Evolutionary conservation across 345 rosid species (phyloP), one percentile per base, ranked within the genome.

Genomic region (Murraya paniculata): DNA sequence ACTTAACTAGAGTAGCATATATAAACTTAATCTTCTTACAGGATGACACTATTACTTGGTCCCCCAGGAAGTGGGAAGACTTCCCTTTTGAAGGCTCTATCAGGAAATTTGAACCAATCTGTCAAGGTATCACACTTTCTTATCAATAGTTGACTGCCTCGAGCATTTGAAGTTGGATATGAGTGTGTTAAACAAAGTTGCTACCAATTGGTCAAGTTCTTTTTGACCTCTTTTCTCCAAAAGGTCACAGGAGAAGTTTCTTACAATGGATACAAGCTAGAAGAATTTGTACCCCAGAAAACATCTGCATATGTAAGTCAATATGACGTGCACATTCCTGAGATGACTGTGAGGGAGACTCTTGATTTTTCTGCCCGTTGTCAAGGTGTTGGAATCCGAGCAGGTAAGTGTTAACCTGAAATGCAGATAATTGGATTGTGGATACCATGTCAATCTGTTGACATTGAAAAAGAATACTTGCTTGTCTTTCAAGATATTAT

Each of bases 281-380:
- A 90, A 19, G 89, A 86, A 73, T 86, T 90, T 83, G 86, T 84
- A 50, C 91, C 93, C 53, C 90, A 85, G 82, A 90, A 85, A 83
- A 87, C 89, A 5, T 87, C 91, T 6, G 85, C 93, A 1, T 90
- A 88, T 16, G 78, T 87, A 69, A 88, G 91, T 74, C 89, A 87
- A 80, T 61, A 88, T 72, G 92, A 88, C 39, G 75, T 82, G 75
- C 91, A 87, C 79, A 87, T 87, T 31, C 77, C 87, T 10, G 87
- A 87, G 79, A 85, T 90, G 88, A 87, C 92, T 19, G 94, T 90
- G 14, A 89, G 91, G 78, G 94, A 90, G 78, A 87, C 94, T 19
- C 66, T 88, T 48, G 86, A 88, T 74, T 88, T 86, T 78, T 88
- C 91, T 31, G 87, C 92, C n/a, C 86, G 88, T 38, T 88, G 87